These are phyloP conservation scores for Microcyclospora tardicrescens DNA, from an alignment of 2,329 filamentous ascomycete genomes.

Conservation along the genomic window DNA sequence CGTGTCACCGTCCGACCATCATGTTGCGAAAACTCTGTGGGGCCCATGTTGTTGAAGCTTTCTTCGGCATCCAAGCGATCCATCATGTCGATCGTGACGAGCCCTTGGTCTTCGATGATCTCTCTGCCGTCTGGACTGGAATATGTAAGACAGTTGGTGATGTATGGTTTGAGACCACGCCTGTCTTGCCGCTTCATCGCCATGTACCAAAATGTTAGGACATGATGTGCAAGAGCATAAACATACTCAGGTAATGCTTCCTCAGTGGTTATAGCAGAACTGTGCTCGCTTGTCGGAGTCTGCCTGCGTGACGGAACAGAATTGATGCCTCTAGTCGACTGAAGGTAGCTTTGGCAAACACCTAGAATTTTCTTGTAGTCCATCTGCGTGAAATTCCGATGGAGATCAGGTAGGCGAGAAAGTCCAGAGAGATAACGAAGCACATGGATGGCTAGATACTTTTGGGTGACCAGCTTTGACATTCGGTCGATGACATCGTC, in stretches of 20 bases:
- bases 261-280: slow-evolving; percentile 11
- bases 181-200: slow-evolving; percentile 75
- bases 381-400: slow-evolving; percentile 72
- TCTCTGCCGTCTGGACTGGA: slow-evolving; percentile 62
- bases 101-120: slow-evolving; percentile 76
- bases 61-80: slow-evolving; percentile 20
- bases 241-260: slow-evolving; percentile 48
- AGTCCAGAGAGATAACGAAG: slow-evolving; percentile 88
- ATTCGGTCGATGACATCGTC: slow-evolving; percentile 83
- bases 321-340: slow-evolving; percentile 53
- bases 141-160: slow-evolving; percentile 70
- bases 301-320: slow-evolving; percentile 11
- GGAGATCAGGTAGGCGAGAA: slow-evolving; percentile 65
- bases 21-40: slow-evolving; percentile 42
- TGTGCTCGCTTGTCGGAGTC: slow-evolving; percentile 16
- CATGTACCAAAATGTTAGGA: slow-evolving; percentile 95
- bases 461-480: slow-evolving; percentile 90
- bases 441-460: slow-evolving; percentile 84
- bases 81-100: slow-evolving; percentile 78
- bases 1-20: slow-evolving; percentile 56
- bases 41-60: neutral
- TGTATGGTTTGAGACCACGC: slow-evolving; percentile 75
- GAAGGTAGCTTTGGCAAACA: slow-evolving; percentile 85
- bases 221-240: slow-evolving; percentile 83
- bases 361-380: slow-evolving; percentile 92